Conservation (phyloP, 2,329 filamentous ascomycete species). For the Scleromitrula shiraiana region DNA sequence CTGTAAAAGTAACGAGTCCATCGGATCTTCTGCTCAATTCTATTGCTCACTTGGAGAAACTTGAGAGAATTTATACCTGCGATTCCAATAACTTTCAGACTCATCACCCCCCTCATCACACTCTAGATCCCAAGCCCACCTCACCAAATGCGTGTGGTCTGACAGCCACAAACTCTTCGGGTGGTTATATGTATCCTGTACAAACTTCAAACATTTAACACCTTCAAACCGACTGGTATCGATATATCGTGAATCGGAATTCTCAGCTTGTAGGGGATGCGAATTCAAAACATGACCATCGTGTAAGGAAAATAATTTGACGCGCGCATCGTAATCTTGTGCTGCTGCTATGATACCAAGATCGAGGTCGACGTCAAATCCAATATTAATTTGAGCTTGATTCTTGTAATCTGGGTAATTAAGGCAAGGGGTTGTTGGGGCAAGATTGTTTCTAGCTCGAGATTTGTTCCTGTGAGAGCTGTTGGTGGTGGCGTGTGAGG, state of each 20-base stretch:
- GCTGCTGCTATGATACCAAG: slow-evolving; percentile 46
- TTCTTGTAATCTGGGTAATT: slow-evolving; percentile 45
- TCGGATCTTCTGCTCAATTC: no score
- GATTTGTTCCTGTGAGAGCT: background rate
- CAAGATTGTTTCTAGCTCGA: background rate
- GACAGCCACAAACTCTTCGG: slow-evolving; percentile 19
- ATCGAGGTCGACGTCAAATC: slow-evolving; percentile 43
- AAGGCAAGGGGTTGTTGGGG: slow-evolving; percentile 34
- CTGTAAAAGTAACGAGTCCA: no score
- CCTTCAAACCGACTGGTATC: background rate
- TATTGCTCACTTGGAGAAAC: no score
- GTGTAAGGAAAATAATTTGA: slow-evolving; percentile 24
- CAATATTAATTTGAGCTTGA: slow-evolving; percentile 38
- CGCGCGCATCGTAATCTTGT: slow-evolving; percentile 28
- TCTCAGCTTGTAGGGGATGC: background rate
- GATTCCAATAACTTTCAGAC: no score
- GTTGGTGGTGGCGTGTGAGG: background rate
- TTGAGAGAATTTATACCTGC: no score
- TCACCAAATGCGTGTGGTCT: background rate
- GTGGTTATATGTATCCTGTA: slow-evolving; percentile 12
- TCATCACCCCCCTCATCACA: no score
- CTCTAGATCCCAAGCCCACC: slow-evolving; percentile 4
- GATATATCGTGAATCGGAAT: background rate
- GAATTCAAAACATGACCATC: slow-evolving; percentile 14
- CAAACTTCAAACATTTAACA: slow-evolving; percentile 19